Evolutionary conservation across 305 asterid species (phyloP), one percentile per base, ranked within the genome.

Genomic region (Fraxinus platypoda): DNA sequence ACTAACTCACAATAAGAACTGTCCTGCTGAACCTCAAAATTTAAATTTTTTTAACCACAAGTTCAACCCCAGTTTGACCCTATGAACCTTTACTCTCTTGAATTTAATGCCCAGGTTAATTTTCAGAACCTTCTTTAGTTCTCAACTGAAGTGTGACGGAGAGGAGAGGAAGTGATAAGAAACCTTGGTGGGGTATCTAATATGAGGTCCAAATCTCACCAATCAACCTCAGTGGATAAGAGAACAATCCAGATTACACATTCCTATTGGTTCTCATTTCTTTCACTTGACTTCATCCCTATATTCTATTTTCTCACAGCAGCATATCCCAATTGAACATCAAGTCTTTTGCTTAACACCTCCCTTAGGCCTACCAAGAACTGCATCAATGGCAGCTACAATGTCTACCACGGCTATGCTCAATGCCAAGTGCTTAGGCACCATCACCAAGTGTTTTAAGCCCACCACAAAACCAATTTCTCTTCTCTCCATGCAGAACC

Each of bases 371-470:
- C 21, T 12, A 70, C 17, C 75, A 70, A 70, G 75, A 70, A 70
- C 75, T 70, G 11, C 68, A 77, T 34, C 71, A 78, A 91, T 92
- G 97, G 97, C 97, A 75, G 91, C 97, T 46, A 83, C 94, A n/a
- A 89, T 92, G 88, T 91, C 95, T 54, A 88, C 97, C 74, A 91
- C 89, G 91, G 92, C 97, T 6, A 83, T 88, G 33, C 94, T 95
- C 80, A 91, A 87, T 72, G 80, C 93, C 86, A 95, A 90, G 70
- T 87, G 86, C 93, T 84, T 90, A 86, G 81, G 38, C 84, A 75
- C 89, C 26, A 75, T 77, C 82, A 33, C 66, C 72, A 88, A 75
- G 84, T 37, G 87, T 17, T 19, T 81, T 7, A 93, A 88, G 80
- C 79, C 89, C 23, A 84, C 87, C 83, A 11, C 91, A 13, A 91